Conservation (phyloP, 805 yeast genomes). For the Maudiozyma bulderi region DNA sequence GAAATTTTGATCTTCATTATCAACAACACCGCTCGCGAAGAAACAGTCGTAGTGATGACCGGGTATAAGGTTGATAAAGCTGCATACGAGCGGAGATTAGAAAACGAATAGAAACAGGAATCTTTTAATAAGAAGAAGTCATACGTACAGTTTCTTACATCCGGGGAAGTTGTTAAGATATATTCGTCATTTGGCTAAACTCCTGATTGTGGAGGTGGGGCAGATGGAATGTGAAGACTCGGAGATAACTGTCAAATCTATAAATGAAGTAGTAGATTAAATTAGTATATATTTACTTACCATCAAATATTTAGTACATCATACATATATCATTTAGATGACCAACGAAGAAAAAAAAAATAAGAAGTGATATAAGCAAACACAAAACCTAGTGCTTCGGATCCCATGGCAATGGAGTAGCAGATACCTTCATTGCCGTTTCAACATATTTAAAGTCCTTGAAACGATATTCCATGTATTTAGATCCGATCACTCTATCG, state of each 20-base stretch:
- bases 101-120: not conserved
- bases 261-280: too few species aligned
- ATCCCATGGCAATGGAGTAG: not conserved
- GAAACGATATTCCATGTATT: constrained; percentile 5
- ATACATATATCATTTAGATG: too few species aligned
- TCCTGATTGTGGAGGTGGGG: too few species aligned
- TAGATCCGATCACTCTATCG: constrained; percentile 3
- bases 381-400: not conserved
- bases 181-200: not conserved
- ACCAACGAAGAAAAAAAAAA: too few species aligned
- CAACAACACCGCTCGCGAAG: too few species aligned
- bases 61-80: not conserved
- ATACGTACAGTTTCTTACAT: not conserved
- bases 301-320: too few species aligned
- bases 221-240: too few species aligned
- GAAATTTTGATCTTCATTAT: too few species aligned
- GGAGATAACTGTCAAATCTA: too few species aligned
- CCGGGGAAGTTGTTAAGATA: not conserved
- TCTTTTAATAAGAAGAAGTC: too few species aligned
- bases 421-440: not conserved
- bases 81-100: not conserved
- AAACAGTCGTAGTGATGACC: not conserved
- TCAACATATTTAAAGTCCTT: not conserved
- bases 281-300: too few species aligned
- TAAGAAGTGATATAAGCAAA: too few species aligned